A percentile compares a stretch with the other conserved stretches of the same genome.
These are phyloP conservation scores for Mucor plumbeus DNA, from an alignment of 371 early-diverging fungal genomes.

Conservation along the genomic window DNA sequence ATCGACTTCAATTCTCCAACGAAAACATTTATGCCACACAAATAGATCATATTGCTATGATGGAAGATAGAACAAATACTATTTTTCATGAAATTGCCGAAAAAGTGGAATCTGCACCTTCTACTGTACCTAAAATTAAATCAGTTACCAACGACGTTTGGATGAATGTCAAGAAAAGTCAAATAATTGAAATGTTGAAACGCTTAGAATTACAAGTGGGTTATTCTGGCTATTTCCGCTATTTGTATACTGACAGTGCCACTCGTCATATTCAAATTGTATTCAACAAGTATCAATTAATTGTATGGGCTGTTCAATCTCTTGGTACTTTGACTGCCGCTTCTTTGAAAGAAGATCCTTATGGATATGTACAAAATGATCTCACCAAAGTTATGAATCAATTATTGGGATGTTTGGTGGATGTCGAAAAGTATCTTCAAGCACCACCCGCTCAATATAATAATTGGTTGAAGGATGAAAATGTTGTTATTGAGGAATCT, in stretches of 20 bases:
- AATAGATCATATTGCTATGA: slow-evolving; percentile 2
- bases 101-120: slow-evolving; percentile 2
- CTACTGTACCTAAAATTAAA: background rate
- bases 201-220: slow-evolving; percentile 13
- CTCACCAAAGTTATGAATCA: slow-evolving; percentile 52
- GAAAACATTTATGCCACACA: slow-evolving; percentile 31
- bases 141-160: background rate
- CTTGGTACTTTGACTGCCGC: slow-evolving; percentile 53
- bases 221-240: background rate
- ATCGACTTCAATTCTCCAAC: slow-evolving; percentile 26
- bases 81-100: slow-evolving; percentile 24
- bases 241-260: slow-evolving; percentile 35
- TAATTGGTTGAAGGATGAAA: slow-evolving; percentile 25
- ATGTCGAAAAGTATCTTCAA: slow-evolving; percentile 39
- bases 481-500: slow-evolving; percentile 24
- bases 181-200: slow-evolving; percentile 11
- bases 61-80: slow-evolving; percentile 12
- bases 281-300: slow-evolving; percentile 49
- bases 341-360: slow-evolving; percentile 58
- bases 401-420: slow-evolving; percentile 46
- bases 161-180: slow-evolving; percentile 16
- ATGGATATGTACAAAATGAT: slow-evolving; percentile 62
- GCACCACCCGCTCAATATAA: slow-evolving; percentile 41
- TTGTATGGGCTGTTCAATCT: slow-evolving; percentile 56
- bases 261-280: slow-evolving; percentile 38